Base-by-base conservation (phyloP, 139 green algal species). In the Chlorella sp. region DNA sequence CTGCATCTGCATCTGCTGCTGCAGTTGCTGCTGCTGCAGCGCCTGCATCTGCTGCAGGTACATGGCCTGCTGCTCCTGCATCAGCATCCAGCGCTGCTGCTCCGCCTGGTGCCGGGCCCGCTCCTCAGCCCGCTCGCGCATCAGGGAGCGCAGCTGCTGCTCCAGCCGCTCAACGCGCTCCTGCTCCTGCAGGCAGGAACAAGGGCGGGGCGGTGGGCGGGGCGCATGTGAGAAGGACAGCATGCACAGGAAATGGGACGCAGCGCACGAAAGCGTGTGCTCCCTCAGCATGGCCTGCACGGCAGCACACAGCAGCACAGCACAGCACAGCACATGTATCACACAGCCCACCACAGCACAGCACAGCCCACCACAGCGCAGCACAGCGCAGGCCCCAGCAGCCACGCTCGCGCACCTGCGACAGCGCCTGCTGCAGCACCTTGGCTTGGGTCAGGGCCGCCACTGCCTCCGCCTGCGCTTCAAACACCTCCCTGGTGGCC, bases 401-500 rank as follows among this genome's bases (percentile, higher is more conserved):
- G 11, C 26, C 56, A n/a, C 16, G 51, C 55, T 36, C 7, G 7
- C 74, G 25, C 78, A 83, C 78, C 78, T 51, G 39, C 0, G 28
- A 39, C 18, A 83, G 78, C 39, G 78, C 78, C n/a, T 75, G 63
- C 63, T 75, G 78, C 26, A 83, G 39, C n/a, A 74, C 78, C 28
- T 13, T 30, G 41, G 63, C 78, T n/a, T 83, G 78, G 39, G 78
- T 32, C 7, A 51, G 39, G 3, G 78, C 78, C 1, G 63, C 63
- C 78, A 64, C 62, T 7, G 78, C 63, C 39, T 83, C 78, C 12
- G 78, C 78, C 39, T 83, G 78, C 17, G 78, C 78, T 41, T 47
- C 39, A 44, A 83, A 74, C 39, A 83, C 12, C 28, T 83, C 78
- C 20, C 78, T 17, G 0, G 63, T 56, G 9, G 18, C 21, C 6